Percentiles rank a stretch among this genome's conserved stretches.
These are phyloP conservation scores for Evansstolkia leycettana DNA, from an alignment of 495 filamentous ascomycete species.

Conservation along the genomic window DNA sequence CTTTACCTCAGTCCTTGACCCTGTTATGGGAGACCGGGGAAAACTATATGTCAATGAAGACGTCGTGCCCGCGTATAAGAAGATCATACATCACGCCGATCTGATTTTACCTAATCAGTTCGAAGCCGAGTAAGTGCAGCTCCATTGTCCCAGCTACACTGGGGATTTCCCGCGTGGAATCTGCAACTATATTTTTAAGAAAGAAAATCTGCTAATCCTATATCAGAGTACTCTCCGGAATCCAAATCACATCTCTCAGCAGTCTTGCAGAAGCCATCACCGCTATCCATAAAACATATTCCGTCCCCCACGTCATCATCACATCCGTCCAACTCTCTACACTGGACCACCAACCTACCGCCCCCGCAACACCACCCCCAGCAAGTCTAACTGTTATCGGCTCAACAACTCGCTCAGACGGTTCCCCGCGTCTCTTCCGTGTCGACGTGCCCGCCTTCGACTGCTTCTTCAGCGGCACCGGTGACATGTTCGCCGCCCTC, in stretches of 20 bases:
- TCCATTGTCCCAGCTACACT: not conserved
- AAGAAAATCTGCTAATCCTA: slow-evolving; percentile 3
- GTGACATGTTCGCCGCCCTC: slow-evolving; percentile 95
- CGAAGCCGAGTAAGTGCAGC: slow-evolving; percentile 72
- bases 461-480: slow-evolving; percentile 88
- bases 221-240: slow-evolving; percentile 74
- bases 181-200: not conserved
- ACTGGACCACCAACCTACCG: slow-evolving; percentile 20
- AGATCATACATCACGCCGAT: slow-evolving; percentile 66
- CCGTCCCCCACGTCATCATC: slow-evolving; percentile 81
- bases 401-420: slow-evolving; percentile 51
- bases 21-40: slow-evolving; percentile 96
- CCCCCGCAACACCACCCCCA: slow-evolving; percentile 25
- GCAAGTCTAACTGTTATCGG: slow-evolving; percentile 63
- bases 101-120: slow-evolving; percentile 94
- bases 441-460: slow-evolving; percentile 77
- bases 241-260: slow-evolving; percentile 63
- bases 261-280: slow-evolving; percentile 62
- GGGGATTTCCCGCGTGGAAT: not conserved
- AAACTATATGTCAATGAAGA: slow-evolving; percentile 80
- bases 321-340: slow-evolving; percentile 60
- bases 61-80: slow-evolving; percentile 83
- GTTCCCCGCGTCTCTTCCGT: slow-evolving; percentile 62
- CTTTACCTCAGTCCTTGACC: slow-evolving; percentile 64
- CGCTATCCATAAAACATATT: slow-evolving; percentile 62